Evolutionary conservation across 192 early-diverging fungal species (phyloP).

Genomic region (Podila clonocystis): DNA sequence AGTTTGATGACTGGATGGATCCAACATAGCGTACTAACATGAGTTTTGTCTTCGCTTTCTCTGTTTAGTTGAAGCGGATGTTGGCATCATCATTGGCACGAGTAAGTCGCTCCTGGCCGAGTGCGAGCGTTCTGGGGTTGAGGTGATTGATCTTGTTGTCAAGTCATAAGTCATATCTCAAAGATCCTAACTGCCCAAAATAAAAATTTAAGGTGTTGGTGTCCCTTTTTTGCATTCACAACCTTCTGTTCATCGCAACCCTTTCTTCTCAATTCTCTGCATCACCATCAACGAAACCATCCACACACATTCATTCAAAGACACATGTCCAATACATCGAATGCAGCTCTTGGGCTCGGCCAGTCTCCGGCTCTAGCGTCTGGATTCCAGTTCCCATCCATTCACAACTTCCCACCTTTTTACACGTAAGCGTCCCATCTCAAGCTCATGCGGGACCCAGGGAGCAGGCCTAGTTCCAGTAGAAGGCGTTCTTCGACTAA

Average conservation of each 20-base stretch:
- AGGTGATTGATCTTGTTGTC: conserved; percentile 28
- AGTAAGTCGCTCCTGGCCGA: conserved; percentile 36
- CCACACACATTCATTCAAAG: background rate
- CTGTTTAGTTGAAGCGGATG: conserved; percentile 40
- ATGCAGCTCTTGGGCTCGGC: conserved; percentile 27
- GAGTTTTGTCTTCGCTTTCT: conserved; percentile 1
- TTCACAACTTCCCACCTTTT: conserved; percentile 93
- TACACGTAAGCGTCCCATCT: conserved; percentile 74
- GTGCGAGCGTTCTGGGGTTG: conserved; percentile 33
- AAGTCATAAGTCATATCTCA: background rate
- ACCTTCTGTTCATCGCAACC: background rate
- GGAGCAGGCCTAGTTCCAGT: background rate
- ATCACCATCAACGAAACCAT: background rate
- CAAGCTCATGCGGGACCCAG: background rate
- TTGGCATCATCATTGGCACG: conserved; percentile 41
- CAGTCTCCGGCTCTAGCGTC: conserved; percentile 38
- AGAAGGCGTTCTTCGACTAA: background rate
- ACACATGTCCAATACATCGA: conserved; percentile 13
- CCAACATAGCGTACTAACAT: background rate
- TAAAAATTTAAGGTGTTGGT: background rate
- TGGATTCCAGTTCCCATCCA: conserved; percentile 79
- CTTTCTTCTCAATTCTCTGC: background rate
- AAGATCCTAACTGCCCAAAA: background rate
- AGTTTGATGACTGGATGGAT: background rate
- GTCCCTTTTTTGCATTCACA: background rate